A percentile compares a stretch with the other conserved stretches of the same genome.
These are phyloP conservation scores for Coix lacrymajobi DNA, from an alignment of 176 grass and related monocot genomes.

Conservation along the genomic window DNA sequence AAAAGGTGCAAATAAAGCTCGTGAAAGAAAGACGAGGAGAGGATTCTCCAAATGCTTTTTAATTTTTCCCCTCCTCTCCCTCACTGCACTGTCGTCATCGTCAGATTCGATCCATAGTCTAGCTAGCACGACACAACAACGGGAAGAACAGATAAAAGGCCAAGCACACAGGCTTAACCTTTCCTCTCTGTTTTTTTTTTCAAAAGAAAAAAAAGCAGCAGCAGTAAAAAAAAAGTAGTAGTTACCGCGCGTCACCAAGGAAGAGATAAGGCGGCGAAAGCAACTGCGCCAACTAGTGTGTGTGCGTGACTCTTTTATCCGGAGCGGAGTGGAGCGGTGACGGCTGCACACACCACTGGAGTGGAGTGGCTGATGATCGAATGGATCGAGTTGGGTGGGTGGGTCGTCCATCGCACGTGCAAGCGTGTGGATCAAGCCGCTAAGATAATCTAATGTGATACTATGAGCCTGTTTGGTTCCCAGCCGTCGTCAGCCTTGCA, in stretches of 20 bases:
- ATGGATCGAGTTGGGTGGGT: background rate
- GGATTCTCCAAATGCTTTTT: background rate
- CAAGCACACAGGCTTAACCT: too few species aligned
- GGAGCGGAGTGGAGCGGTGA: constrained; percentile 39
- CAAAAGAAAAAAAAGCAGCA: too few species aligned
- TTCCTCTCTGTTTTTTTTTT: too few species aligned
- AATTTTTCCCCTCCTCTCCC: background rate
- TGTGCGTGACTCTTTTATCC: background rate
- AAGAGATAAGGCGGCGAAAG: constrained; percentile 27
- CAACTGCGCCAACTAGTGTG: background rate
- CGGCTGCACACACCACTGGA: constrained; percentile 10
- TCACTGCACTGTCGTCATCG: background rate
- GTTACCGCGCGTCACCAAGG: background rate
- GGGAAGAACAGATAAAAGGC: background rate
- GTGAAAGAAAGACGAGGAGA: constrained; percentile 11
- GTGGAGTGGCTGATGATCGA: too few species aligned
- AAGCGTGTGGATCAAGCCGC: constrained; percentile 37
- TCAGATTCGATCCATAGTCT: constrained; percentile 34
- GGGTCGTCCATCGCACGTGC: constrained; percentile 25
- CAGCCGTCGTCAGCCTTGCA: too few species aligned
- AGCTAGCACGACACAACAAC: background rate
- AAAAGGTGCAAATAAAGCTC: constrained; percentile 31
- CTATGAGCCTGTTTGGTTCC: too few species aligned
- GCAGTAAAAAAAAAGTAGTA: background rate
- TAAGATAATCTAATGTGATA: background rate